phyloP scores from a whole-genome alignment of 2,329 filamentous ascomycete species.

The Ceratocystis albifundus region DNA sequence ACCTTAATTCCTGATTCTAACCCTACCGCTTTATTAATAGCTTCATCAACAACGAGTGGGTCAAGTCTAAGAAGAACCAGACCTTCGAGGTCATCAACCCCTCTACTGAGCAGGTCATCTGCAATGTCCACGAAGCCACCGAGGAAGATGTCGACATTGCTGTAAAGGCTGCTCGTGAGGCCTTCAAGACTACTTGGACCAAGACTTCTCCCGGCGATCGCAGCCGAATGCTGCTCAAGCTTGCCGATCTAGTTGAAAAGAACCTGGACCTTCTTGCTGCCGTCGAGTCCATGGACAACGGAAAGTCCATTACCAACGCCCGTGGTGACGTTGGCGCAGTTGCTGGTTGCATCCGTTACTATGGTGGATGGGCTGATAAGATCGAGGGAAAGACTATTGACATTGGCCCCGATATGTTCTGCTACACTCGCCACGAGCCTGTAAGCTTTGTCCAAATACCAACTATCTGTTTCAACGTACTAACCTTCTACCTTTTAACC shows the following conservation, averaged over 20 bases:
- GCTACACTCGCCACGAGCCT: slow-evolving; percentile 39
- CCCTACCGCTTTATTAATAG: slow-evolving; percentile 32
- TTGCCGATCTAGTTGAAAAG: slow-evolving; percentile 36
- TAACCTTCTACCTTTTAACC: slow-evolving; percentile 28
- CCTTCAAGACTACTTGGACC: slow-evolving; percentile 37
- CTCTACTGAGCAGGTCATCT: slow-evolving; percentile 25
- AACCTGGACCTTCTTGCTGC: slow-evolving; percentile 35
- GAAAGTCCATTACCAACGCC: slow-evolving; percentile 33
- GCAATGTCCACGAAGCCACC: slow-evolving; percentile 37
- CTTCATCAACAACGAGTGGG: slow-evolving; percentile 90
- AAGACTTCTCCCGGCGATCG: slow-evolving; percentile 33
- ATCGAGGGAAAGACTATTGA: slow-evolving; percentile 35
- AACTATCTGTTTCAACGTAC: neutral
- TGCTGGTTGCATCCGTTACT: slow-evolving; percentile 33
- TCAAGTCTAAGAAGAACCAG: slow-evolving; percentile 30
- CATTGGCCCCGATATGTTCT: slow-evolving; percentile 38
- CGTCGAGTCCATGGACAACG: slow-evolving; percentile 38
- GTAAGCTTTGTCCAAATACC: slow-evolving; percentile 12
- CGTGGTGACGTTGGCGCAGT: slow-evolving; percentile 32
- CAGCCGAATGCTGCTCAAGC: slow-evolving; percentile 35
- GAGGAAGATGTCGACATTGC: slow-evolving; percentile 38
- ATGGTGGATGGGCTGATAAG: slow-evolving; percentile 33
- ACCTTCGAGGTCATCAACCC: slow-evolving; percentile 26
- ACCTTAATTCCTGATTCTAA: slow-evolving; percentile 48
- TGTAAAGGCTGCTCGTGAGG: slow-evolving; percentile 38